Base-by-base conservation (phyloP, 2,329 filamentous ascomycete species). In the Colletotrichum lupini region DNA sequence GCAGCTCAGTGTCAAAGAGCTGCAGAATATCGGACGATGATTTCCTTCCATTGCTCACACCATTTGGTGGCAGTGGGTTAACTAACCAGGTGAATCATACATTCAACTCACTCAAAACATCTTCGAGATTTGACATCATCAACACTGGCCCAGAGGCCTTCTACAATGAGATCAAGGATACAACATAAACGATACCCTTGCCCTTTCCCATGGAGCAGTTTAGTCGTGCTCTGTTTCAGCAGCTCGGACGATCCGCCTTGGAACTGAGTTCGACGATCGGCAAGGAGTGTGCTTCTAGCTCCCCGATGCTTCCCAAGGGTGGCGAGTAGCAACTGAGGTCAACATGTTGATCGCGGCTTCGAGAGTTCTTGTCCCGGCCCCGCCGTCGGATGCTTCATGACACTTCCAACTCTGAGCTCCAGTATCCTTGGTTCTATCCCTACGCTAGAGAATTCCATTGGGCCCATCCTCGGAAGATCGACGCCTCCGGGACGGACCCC, bases 191-290 rank as follows among this genome's bases (percentile, higher is more conserved):
- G 4, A 30, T 52, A 14, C 61, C 61, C 60, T 57, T 35, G 58
- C 26, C 32, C 46, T 35, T 37, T n/a, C 56, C 32, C 9, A 46
- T 14, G 32, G 26, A 14, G 4, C 14, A 52, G n/a, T 49, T 37
- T 9, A n/a, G 22, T 37, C 37, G 26, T 22, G 16, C 49, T 57
- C 57, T 60, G 55, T 49, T 14, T 65, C 65, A 63, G 37, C 69
- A 37, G 53, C 65, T 72, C 58, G 66, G 59, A 32, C 46, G 70
- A 46, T 57, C 35, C 28, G 60, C 14, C 22, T 52, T 42, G 32
- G 49, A 61, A 55, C 67, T 73, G 58, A 37, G 42, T 22, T 37
- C 11, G n/a, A 69, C 37, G 49, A 73, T 69, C 67, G 61, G 37
- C 71, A 66, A 30, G 28, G 19, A 35, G 16, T n/a, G 49, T 56